Evolutionary conservation across 2,329 filamentous ascomycete species (phyloP), one percentile per base, ranked within the genome.

Genomic region (Paraphaeosphaeria minitans): DNA sequence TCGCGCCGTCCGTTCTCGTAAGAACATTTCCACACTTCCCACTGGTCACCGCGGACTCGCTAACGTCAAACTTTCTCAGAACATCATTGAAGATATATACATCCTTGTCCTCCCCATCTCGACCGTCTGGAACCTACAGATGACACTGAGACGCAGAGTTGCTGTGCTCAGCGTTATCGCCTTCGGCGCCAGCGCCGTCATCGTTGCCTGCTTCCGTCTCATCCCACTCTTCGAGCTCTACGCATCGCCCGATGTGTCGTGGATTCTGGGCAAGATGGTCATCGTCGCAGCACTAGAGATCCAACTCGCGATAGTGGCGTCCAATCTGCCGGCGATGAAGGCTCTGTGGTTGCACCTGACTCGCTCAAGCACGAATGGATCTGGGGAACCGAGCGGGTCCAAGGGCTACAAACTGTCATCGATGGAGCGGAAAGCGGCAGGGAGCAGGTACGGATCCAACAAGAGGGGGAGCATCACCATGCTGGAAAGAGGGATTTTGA

Each of bases 181-280:
- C 8, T 39, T 57, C 19, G 59, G 59, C 14, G 48, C 47, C 14
- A 43, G 35, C 8, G 48, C 59, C 45, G 52, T 61, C 13, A 22
- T 35, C 29, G 16, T 61, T 24, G 42, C 48, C 48, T 49, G 55
- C 22, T 46, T 61, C n/a, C 59, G 55, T n/a, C 27, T 61, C 22
- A 37, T 56, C 27, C 24, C 52, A 10, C 29, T 58, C 14, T n/a
- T 49, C 46, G 14, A 24, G 13, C 33, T 31, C 8, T 37, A 58
- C n/a, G 58, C 13, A 21, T 31, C 56, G 1, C 29, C 22, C 22
- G 50, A 51, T 13, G 57, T 39, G 2, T 45, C 46, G 6, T 33
- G 4, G 12, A 48, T 27, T 4, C 43, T 61, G 3, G 59, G 59
- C 4, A 52, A 61, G 37, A 53, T 39, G 3, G 53, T 61, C 33